Evolutionary conservation across 1,284 basidiomycete species (phyloP), one percentile per base, ranked within the genome.

Genomic region (Cutaneotrichosporon cavernicola): DNA sequence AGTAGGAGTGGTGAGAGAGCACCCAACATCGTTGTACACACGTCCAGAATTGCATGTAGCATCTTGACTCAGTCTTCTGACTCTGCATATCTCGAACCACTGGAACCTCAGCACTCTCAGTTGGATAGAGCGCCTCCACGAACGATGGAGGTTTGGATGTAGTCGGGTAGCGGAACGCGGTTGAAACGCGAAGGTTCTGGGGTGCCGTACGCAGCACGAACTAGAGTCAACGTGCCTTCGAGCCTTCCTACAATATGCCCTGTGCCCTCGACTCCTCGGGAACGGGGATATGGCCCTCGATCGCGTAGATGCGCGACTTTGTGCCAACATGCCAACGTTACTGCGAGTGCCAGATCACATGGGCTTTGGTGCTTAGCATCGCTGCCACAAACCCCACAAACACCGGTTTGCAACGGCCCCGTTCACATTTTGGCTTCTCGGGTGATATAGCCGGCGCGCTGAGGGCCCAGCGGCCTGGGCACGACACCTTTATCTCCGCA

Each of bases 111-210:
- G 4, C 18, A 5, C 18, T 10, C 16, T 26, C 31, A 62, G 22
- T 52, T 43, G 3, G 53, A 56, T 22, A 46, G 32, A 30, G 34
- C 36, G 32, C 32, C 57, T 2, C 14, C 31, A 2, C 53, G 34
- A 4, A 8, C 21, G 9, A 61, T 46, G 26, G 49, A 61, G 30
- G 36, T 49, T 9, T 34, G 16, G 18, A 64, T 61, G 56, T 64
- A 61, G 8, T 21, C 53, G 2, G 59, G 55, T 13, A 58, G 11
- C 4, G 21, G 34, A 11, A 52, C 43, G 31, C 14, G 34, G 50
- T 61, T 62, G 14, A 52, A 14, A 8, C 38, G 34, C 46, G 60
- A 43, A n/a, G 66, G 63, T 34, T 56, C 32, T 26, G 66, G 66
- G 21, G 32, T 55, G 18, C 66, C 63, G 53, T 62, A 64, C 21